A percentile compares a stretch with the other conserved stretches of the same genome.
Conservation (phyloP, 306 rosid genomes). For the Corylus heterophylla region DNA sequence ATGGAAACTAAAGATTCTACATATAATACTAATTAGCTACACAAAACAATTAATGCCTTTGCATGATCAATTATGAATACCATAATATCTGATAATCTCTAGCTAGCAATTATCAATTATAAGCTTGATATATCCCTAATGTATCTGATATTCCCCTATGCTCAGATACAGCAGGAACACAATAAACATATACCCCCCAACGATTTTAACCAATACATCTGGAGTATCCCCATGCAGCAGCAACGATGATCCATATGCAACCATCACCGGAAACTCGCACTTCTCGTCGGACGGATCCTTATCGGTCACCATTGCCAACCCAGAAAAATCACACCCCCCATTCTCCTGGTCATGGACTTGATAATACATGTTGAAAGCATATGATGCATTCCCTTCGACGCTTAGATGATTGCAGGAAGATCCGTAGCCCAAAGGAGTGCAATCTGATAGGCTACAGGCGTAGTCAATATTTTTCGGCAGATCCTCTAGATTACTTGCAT, state of each 20-base stretch:
- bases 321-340: conserved; percentile 71
- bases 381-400: conserved; percentile 76
- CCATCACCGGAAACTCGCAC: conserved; percentile 71
- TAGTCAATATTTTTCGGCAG: conserved; percentile 57
- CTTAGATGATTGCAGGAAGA: conserved; percentile 74
- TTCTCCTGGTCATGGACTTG: conserved; percentile 61
- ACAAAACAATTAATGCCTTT: too few species aligned
- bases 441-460: conserved; percentile 84
- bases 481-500: conserved; percentile 29
- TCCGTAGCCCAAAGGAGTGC: conserved; percentile 88
- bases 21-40: too few species aligned
- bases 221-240: conserved; percentile 23
- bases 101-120: too few species aligned
- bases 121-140: background rate
- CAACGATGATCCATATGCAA: conserved; percentile 45
- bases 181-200: conserved; percentile 38
- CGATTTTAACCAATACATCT: conserved; percentile 15
- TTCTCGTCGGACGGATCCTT: conserved; percentile 68
- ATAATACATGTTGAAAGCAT: conserved; percentile 90
- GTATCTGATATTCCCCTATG: background rate
- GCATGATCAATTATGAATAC: too few species aligned
- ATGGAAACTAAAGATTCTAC: too few species aligned
- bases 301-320: conserved; percentile 57
- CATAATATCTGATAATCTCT: too few species aligned
- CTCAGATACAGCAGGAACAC: conserved; percentile 26